phyloP scores from a whole-genome alignment of 2,329 filamentous ascomycete genomes.

The Fusarium sp. region DNA sequence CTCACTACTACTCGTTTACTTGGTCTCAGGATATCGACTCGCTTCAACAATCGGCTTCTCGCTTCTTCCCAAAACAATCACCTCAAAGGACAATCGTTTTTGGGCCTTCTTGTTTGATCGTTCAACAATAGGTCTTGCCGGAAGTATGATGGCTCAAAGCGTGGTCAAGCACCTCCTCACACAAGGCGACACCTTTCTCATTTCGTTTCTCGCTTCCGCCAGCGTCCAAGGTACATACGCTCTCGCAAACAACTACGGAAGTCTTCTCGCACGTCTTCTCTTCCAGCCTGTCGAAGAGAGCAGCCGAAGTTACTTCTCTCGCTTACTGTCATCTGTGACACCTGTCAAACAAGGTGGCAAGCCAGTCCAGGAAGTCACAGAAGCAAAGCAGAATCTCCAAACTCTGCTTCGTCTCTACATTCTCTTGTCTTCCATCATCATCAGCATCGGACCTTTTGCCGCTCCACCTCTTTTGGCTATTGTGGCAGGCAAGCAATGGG shows the following conservation, averaged over 20 bases:
- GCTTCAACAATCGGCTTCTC: conserved; percentile 74
- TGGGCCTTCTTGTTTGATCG: conserved; percentile 73
- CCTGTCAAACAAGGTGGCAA: conserved; percentile 33
- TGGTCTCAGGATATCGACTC: conserved; percentile 68
- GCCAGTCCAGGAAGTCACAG: conserved; percentile 50
- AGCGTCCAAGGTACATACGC: conserved; percentile 91
- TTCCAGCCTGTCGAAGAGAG: conserved; percentile 97
- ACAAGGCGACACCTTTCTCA: conserved; percentile 91
- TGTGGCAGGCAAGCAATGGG: conserved; percentile 83
- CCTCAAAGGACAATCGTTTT: conserved; percentile 54
- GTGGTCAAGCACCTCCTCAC: conserved; percentile 93
- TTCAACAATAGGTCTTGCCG: conserved; percentile 77
- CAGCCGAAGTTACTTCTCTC: conserved; percentile 89
- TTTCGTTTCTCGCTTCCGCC: conserved; percentile 81
- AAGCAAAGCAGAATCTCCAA: conserved; percentile 66
- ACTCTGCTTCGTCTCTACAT: conserved; percentile 79
- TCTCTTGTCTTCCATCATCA: conserved; percentile 76
- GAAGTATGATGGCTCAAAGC: conserved; percentile 89
- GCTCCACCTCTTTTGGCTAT: conserved; percentile 80
- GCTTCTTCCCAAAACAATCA: conserved; percentile 65
- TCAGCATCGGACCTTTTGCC: conserved; percentile 79
- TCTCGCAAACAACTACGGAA: conserved; percentile 93
- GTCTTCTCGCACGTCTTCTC: conserved; percentile 85
- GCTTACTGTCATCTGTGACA: conserved; percentile 68
- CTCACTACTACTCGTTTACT: conserved; percentile 77